Evolutionary conservation across 2,329 filamentous ascomycete genomes (phyloP), one percentile per base, ranked within the genome.

Genomic region (Raffaelea deltoideospora): DNA sequence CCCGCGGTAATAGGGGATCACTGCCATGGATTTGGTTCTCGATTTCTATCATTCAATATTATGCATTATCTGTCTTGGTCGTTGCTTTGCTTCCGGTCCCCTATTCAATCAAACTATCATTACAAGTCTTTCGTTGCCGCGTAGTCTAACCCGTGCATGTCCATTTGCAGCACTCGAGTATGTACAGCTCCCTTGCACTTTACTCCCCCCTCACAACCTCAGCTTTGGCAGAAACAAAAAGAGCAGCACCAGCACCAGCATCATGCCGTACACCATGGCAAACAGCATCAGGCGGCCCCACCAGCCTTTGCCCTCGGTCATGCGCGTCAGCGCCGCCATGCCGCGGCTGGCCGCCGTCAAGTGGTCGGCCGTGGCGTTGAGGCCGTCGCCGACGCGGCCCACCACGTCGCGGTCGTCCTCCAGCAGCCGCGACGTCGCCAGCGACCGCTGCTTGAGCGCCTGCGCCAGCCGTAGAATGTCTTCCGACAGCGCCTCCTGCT

Each of bases 271-370:
- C 34, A 95, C 86, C 68, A 83, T 80, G 28, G 66, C 79, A 62
- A 90, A 94, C 42, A 95, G 64, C 58, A 88, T 65, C 63, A 93
- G 72, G 36, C 87, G 63, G 6, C 80, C 86, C 74, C 72, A 85
- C 80, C 81, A 92, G 0, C 86, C 86, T 53, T 79, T 78, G 4
- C 86, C 87, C 60, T 95, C 88, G 14, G 79, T 85, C 76, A 93
- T 85, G 36, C 69, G 69, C 47, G 73, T 65, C 52, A 96, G 56
- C 49, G 72, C 67, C 2, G 82, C 79, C 83, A 96, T 92, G 43
- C 75, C 65, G 44, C 73, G 71, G 37, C 75, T 74, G 4, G 87
- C 85, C 2, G 74, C 71, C 41, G 86, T 77, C 69, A 96, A 79
- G 15, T 77, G 77, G 32, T 67, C 60, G 41, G 79, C 76, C 48